A percentile compares a stretch with the other conserved stretches of the same genome.
phyloP scores from a whole-genome alignment of 148 eudicot species.

The Cornus florida region DNA sequence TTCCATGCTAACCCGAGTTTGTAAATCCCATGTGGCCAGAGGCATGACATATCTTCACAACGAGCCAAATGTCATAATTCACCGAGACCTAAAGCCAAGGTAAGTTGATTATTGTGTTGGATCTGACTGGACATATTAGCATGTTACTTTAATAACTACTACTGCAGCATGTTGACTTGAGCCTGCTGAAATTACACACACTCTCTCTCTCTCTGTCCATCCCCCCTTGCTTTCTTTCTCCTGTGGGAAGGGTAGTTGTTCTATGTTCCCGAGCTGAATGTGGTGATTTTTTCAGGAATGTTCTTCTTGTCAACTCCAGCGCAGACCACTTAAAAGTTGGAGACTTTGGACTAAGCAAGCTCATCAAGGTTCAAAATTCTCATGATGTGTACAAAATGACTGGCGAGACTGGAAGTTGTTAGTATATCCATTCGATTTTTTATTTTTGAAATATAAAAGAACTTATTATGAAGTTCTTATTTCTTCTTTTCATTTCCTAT shows the following conservation, averaged over 20 bases:
- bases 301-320: constrained; percentile 86
- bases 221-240: neutral
- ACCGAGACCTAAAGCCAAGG: constrained; percentile 96
- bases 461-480: constrained; percentile 9
- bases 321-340: constrained; percentile 98
- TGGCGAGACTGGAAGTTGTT: constrained; percentile 99
- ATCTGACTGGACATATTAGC: neutral
- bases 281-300: constrained; percentile 63
- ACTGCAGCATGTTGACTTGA: neutral
- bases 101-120: constrained; percentile 24
- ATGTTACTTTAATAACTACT: neutral
- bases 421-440: constrained; percentile 21
- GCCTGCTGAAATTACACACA: neutral
- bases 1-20: constrained; percentile 22
- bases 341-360: constrained; percentile 98
- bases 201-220: neutral
- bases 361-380: constrained; percentile 79
- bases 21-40: constrained; percentile 40
- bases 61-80: constrained; percentile 92
- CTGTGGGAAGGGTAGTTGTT: neutral
- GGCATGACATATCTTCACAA: constrained; percentile 98
- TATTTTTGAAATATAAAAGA: neutral
- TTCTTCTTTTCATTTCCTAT: constrained; percentile 1
- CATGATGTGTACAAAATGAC: constrained; percentile 96
- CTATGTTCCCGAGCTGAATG: constrained; percentile 12